Conservation (phyloP, 1,284 basidiomycete species). For the Sanghuangporus sanghuang region DNA sequence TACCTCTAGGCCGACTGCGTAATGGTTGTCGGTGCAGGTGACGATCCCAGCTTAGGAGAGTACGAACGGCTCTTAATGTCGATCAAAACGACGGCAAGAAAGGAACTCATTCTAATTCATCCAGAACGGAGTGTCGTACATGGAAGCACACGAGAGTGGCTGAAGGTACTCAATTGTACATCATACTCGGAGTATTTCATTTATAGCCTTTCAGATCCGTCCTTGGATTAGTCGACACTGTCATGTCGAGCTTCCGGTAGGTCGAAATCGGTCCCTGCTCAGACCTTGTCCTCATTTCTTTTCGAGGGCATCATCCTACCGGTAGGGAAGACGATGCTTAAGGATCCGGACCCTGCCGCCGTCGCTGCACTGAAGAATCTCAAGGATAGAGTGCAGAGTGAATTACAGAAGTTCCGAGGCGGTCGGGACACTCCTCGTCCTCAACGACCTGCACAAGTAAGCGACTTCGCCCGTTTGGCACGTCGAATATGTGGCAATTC, state of each 20-base stretch:
- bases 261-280: slow-evolving; percentile 21
- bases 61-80: slow-evolving; percentile 90
- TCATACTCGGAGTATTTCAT: background rate
- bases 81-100: slow-evolving; percentile 95
- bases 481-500: slow-evolving; percentile 89
- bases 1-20: slow-evolving; percentile 81
- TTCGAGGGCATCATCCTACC: slow-evolving; percentile 58
- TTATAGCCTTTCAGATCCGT: slow-evolving; percentile 57
- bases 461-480: slow-evolving; percentile 92
- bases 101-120: slow-evolving; percentile 93
- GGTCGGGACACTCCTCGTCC: slow-evolving; percentile 61
- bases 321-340: slow-evolving; percentile 47
- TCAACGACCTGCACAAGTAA: slow-evolving; percentile 75
- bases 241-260: slow-evolving; percentile 81
- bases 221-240: slow-evolving; percentile 94
- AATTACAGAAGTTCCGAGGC: slow-evolving; percentile 83
- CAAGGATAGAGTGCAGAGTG: slow-evolving; percentile 86
- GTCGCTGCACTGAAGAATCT: slow-evolving; percentile 87
- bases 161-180: slow-evolving; percentile 60
- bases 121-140: slow-evolving; percentile 86
- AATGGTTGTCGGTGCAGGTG: slow-evolving; percentile 92
- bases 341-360: slow-evolving; percentile 80
- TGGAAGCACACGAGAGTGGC: slow-evolving; percentile 94
- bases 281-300: background rate
- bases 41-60: slow-evolving; percentile 86